Evolutionary conservation across 2,329 filamentous ascomycete species (phyloP), one percentile per base, ranked within the genome.

Genomic region (Claviceps cyperi): DNA sequence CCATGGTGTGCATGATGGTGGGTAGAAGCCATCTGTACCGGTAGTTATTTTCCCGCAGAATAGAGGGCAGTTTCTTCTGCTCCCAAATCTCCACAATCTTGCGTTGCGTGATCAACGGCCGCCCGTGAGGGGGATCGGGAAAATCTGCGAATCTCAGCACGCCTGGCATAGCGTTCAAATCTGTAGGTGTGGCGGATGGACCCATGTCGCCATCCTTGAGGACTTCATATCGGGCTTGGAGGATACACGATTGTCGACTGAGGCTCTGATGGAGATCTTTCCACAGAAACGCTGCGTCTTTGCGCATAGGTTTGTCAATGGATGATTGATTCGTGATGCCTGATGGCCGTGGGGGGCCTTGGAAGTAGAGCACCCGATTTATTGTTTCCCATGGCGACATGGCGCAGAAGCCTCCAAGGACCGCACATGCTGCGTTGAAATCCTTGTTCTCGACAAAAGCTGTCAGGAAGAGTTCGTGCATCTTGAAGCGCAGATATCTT

Each of bases 381-480:
- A 76, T 54, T 2, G 68, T 66, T 50, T 72, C 68, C 56, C 71
- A 74, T 1, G 76, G 71, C 2, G 67, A 65, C 72, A 78, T 80
- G 57, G 72, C 76, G 52, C 74, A 77, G 53, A 78, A 68, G 17
- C 78, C 78, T 51, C 75, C 69, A 6, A 83, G 63, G 9, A 83
- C 67, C 1, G 73, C 69, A 49, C 73, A 70, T 19, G 72, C 73
- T 51, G 65, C 69, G 46, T 66, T 62, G 37, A 76, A 66, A 55
- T 79, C 74, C 52, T 63, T 66, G 50, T 74, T 70, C 17, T 68
- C 66, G 49, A 83, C 69, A 44, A 72, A 60, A 9, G 75, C 71
- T 4, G 76, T 76, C 51, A 81, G 68, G 56, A 80, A 81, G 17
- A 81, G 64, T 61, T 81, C 77, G 58, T 79, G 73, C 76, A 80